Evolutionary conservation across 129 eudicot species (phyloP).

Genomic region (Tagetes patula): DNA sequence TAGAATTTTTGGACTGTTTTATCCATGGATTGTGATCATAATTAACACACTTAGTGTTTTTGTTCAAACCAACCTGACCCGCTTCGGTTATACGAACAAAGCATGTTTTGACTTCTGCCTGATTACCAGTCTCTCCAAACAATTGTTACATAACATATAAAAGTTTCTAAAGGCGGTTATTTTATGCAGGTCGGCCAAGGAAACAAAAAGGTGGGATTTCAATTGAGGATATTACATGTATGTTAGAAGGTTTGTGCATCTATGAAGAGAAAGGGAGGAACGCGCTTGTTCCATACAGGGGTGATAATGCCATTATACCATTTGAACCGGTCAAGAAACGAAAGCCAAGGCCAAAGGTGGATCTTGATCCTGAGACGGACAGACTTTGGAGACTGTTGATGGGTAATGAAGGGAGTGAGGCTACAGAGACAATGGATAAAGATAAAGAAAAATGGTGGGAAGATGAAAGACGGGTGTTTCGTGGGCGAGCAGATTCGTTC

Average conservation of each 20-base stretch:
- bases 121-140: neutral
- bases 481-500: constrained; percentile 91
- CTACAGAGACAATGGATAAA: constrained; percentile 52
- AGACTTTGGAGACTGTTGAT: constrained; percentile 84
- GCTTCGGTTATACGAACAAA: too few species aligned
- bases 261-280: constrained; percentile 35
- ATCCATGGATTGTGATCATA: neutral
- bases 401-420: constrained; percentile 69
- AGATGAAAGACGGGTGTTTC: constrained; percentile 76
- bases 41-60: neutral
- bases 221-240: constrained; percentile 47
- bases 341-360: constrained; percentile 69
- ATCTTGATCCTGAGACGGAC: constrained; percentile 92
- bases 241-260: constrained; percentile 45
- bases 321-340: constrained; percentile 65
- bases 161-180: constrained; percentile 1
- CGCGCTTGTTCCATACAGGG: constrained; percentile 72
- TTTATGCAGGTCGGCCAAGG: constrained; percentile 44
- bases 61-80: neutral
- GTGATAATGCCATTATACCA: constrained; percentile 57
- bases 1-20: neutral
- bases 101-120: neutral
- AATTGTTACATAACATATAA: neutral
- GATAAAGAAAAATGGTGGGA: constrained; percentile 93
- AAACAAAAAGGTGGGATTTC: constrained; percentile 24